Base-by-base conservation (phyloP, 768 basidiomycete genomes). In the Pleurotus sapidus region DNA sequence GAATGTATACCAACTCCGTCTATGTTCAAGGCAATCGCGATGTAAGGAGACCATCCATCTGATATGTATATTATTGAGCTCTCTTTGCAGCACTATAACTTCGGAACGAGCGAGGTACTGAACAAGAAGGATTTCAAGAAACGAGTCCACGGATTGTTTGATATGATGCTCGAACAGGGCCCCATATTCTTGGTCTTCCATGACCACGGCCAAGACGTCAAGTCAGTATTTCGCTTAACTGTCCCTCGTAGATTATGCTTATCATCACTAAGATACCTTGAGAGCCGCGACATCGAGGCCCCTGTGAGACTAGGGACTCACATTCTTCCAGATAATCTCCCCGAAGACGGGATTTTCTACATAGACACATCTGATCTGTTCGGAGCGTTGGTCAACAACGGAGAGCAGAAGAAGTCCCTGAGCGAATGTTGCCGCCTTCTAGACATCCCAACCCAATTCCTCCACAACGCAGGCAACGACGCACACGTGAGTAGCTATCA, bases 381-480 rank as follows among this genome's bases (percentile, higher is more conserved):
- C 67, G 81, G 79, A 39, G 91, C 87, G 5, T 74, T 95, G 23
- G 81, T 88, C 53, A 91, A 90, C 7, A 79, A 82, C 58, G 72
- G 73, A 1, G 68, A 75, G 2, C 74, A 74, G 50, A 78, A 87
- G 66, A 72, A 81, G 47, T 72, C 75, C 1, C 78, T 95, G 18
- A 81, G 81, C 59, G 80, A 83, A 39, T 77, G 85, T 27, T 89
- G 87, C 68, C 72, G 74, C 46, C 81, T 86, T 51, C 77, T 95
- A 18, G 80, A 84, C 49, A 76, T 93, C 49, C 60, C 71, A 0
- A 80, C 82, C 1, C 61, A 76, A 34, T 74, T 77, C 62, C 61
- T 89, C 57, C 93, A 93, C 76, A 95, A 95, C 64, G 91, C 90
- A 1, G 92, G 91, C 0, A 94, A 93, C 64, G 91, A 94, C 67